These are phyloP conservation scores for Strombidium stylifer DNA, from an alignment of 73 alveolate genomes.

Conservation along the genomic window DNA sequence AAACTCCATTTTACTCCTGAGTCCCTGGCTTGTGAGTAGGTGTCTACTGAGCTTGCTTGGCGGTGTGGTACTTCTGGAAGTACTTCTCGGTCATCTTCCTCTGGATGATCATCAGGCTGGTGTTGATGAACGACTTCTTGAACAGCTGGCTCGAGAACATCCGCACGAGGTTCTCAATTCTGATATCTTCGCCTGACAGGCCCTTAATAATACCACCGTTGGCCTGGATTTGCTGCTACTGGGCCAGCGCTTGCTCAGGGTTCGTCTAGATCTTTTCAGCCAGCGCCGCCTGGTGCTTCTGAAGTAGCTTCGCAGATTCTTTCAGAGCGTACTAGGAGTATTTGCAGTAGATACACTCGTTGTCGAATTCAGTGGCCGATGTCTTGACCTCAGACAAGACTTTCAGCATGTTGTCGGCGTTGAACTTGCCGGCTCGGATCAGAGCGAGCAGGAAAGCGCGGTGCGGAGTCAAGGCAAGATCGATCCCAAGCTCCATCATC, in stretches of 20 bases:
- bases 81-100: constrained; percentile 35
- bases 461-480: constrained; percentile 8
- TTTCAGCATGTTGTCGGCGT: constrained; percentile 28
- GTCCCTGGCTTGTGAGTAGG: too few species aligned
- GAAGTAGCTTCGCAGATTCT: constrained; percentile 1
- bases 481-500: constrained; percentile 29
- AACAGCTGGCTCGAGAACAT: constrained; percentile 22
- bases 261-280: too few species aligned
- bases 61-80: neutral
- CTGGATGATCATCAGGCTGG: constrained; percentile 27
- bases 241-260: too few species aligned
- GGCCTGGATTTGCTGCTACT: too few species aligned
- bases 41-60: too few species aligned
- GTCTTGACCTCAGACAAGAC: constrained; percentile 34
- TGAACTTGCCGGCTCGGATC: constrained; percentile 14
- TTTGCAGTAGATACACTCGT: constrained; percentile 44
- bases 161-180: constrained; percentile 16
- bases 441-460: constrained; percentile 30
- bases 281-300: neutral
- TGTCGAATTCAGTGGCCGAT: constrained; percentile 13
- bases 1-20: too few species aligned
- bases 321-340: constrained; percentile 26
- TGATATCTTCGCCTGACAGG: neutral
- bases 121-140: constrained; percentile 29
- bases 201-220: too few species aligned